These are phyloP conservation scores for Gigaspora rosea DNA, from an alignment of 192 early-diverging fungal genomes.

Conservation along the genomic window DNA sequence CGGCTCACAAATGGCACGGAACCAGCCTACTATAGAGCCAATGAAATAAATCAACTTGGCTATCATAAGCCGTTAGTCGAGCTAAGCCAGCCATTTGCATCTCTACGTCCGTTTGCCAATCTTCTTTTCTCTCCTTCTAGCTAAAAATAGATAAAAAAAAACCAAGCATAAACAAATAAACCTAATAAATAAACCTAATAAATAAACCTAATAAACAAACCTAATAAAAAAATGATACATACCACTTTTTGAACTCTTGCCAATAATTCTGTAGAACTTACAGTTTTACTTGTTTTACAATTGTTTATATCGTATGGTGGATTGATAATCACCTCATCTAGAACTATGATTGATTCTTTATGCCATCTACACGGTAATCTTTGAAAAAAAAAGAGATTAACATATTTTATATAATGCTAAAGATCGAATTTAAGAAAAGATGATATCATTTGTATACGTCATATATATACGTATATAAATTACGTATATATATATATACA, in stretches of 20 bases:
- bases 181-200: not conserved
- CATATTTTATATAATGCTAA: not conserved
- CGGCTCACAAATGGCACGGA: too few relatives aligned
- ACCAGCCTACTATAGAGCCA: too few relatives aligned
- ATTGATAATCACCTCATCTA: constrained; percentile 78
- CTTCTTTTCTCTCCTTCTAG: constrained; percentile 52
- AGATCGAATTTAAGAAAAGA: too few relatives aligned
- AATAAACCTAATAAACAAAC: not conserved
- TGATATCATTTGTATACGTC: too few relatives aligned
- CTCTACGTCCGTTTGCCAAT: constrained; percentile 33
- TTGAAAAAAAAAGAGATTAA: not conserved
- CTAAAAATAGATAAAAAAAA: constrained; percentile 34
- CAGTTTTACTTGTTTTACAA: constrained; percentile 56
- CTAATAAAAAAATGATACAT: constrained; percentile 32
- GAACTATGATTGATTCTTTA: constrained; percentile 72
- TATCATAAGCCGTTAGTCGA: too few relatives aligned
- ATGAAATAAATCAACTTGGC: too few relatives aligned
- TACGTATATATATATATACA: too few relatives aligned
- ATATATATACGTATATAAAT: too few relatives aligned
- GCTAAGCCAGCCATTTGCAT: too few relatives aligned
- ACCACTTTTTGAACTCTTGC: constrained; percentile 78
- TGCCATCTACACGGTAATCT: constrained; percentile 80
- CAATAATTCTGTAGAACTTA: constrained; percentile 55
- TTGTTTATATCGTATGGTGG: constrained; percentile 73
- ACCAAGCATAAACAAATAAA: not conserved